A percentile compares a stretch with the other conserved stretches of the same genome.
Conservation (phyloP, 2,329 filamentous ascomycete species). For the Neonectria punicea region DNA sequence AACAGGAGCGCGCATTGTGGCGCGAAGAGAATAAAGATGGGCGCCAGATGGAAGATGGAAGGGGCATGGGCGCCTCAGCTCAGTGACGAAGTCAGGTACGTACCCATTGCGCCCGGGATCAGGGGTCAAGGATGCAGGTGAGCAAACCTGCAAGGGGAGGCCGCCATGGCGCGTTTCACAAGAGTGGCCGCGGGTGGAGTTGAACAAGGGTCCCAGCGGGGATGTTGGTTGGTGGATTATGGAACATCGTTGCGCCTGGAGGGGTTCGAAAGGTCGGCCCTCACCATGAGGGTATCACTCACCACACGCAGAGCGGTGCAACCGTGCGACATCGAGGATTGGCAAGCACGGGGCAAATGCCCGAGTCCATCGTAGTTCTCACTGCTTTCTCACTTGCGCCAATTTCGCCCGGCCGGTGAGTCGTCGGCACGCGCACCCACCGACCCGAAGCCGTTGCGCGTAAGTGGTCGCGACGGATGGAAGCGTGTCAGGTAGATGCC, state of each 20-base stretch:
- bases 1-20: too few relatives aligned
- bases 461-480: constrained; percentile 14
- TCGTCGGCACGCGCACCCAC: background rate
- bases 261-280: background rate
- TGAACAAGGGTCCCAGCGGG: background rate
- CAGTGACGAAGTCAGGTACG: too few relatives aligned
- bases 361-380: constrained; percentile 16
- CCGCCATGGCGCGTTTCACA: constrained; percentile 27
- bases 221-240: constrained; percentile 23
- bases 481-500: constrained; percentile 32
- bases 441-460: background rate
- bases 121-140: constrained; percentile 14
- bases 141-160: constrained; percentile 17
- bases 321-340: constrained; percentile 4
- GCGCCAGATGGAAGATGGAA: too few relatives aligned
- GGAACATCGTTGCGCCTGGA: background rate
- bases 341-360: constrained; percentile 14
- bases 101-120: constrained; percentile 6
- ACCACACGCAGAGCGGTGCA: background rate
- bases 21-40: too few relatives aligned
- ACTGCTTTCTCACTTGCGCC: background rate
- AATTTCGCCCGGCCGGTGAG: constrained; percentile 31
- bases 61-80: too few relatives aligned
- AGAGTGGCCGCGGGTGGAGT: constrained; percentile 14
- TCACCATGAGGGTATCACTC: constrained; percentile 33